Conservation (phyloP, 148 eudicot species). For the Camellia lanceoleosa region DNA sequence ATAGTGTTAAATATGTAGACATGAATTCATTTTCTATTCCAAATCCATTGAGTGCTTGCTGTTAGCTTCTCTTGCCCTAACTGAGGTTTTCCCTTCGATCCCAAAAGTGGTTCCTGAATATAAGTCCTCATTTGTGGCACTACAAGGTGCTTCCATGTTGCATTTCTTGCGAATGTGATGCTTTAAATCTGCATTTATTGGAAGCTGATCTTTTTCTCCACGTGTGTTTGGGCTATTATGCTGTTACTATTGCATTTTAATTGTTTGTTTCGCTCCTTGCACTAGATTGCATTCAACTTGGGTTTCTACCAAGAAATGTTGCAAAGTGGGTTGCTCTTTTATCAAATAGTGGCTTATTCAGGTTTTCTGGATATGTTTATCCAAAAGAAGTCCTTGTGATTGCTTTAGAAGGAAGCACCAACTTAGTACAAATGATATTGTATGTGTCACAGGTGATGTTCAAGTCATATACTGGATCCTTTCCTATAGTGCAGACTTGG, state of each 20-base stretch:
- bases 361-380: constrained; percentile 58
- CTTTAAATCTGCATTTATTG: neutral
- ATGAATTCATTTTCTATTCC: neutral
- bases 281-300: constrained; percentile 74
- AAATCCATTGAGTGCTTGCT: neutral
- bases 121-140: neutral
- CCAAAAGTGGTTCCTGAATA: neutral
- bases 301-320: constrained; percentile 74
- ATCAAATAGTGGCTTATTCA: constrained; percentile 64
- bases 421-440: constrained; percentile 59
- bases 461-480: constrained; percentile 7
- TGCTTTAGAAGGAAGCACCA: constrained; percentile 71
- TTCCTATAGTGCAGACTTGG: constrained; percentile 12
- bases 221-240: neutral
- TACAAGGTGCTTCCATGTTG: neutral
- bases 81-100: neutral
- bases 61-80: neutral
- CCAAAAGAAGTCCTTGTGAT: constrained; percentile 73
- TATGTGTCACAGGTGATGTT: constrained; percentile 57
- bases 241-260: neutral
- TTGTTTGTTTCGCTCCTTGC: constrained; percentile 18
- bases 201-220: neutral
- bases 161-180: neutral
- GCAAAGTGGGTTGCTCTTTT: constrained; percentile 93
- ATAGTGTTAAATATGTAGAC: neutral